These are phyloP conservation scores for Leucosporidium creatinivorum DNA, from an alignment of 768 basidiomycete species.

Conservation along the genomic window DNA sequence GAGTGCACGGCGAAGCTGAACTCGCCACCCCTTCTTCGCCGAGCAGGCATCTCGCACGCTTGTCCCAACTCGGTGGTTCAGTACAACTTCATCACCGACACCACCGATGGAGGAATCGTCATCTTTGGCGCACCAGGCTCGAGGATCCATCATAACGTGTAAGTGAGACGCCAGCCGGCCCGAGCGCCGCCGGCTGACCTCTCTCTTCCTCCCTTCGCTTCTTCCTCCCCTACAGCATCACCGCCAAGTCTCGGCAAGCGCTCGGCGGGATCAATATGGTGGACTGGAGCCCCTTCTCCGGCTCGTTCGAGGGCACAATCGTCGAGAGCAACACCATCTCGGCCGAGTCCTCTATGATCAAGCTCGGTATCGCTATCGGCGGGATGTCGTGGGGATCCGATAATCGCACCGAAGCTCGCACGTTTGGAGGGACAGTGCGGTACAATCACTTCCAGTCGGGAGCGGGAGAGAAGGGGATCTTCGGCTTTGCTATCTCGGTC, in stretches of 20 bases:
- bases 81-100: conserved; percentile 30
- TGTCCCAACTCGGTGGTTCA: conserved; percentile 26
- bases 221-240: conserved; percentile 19
- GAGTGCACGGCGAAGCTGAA: too few relatives aligned
- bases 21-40: too few relatives aligned
- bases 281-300: conserved; percentile 28
- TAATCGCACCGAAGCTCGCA: conserved; percentile 24
- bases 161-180: too few relatives aligned
- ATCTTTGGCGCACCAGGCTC: conserved; percentile 36
- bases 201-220: too few relatives aligned
- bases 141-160: conserved; percentile 27
- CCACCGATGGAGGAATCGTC: conserved; percentile 27
- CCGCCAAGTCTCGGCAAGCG: conserved; percentile 3
- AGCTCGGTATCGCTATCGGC: conserved; percentile 14
- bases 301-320: conserved; percentile 9
- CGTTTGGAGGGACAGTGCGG: conserved; percentile 10
- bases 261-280: conserved; percentile 38
- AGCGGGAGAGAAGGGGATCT: conserved; percentile 28
- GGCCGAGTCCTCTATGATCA: not conserved
- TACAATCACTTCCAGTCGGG: conserved; percentile 26
- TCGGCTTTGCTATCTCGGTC: conserved; percentile 36
- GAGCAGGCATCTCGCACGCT: conserved; percentile 22
- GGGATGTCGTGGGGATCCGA: conserved; percentile 20
- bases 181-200: too few relatives aligned
- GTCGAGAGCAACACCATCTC: conserved; percentile 3